phyloP scores from a whole-genome alignment of 2,329 filamentous ascomycete species.

The Cryphonectria parasitica region DNA sequence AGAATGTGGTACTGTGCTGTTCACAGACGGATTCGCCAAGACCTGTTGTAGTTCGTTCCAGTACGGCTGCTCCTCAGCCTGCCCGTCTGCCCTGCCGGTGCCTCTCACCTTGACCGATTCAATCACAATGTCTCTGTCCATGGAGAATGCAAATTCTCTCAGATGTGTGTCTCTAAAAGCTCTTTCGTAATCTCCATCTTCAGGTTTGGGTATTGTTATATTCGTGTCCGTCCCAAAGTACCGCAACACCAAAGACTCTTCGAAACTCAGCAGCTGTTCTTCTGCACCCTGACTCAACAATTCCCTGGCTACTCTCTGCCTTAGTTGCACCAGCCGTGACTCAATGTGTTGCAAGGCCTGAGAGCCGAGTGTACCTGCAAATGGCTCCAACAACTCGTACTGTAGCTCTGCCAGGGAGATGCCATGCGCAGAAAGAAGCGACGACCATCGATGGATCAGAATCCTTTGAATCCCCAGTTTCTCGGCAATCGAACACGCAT shows the following conservation, averaged over 20 bases:
- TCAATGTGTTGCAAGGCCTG: slow-evolving; percentile 31
- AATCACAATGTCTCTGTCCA: slow-evolving; percentile 43
- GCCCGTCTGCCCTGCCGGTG: slow-evolving; percentile 33
- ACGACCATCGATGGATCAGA: slow-evolving; percentile 42
- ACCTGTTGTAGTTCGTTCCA: slow-evolving; percentile 27
- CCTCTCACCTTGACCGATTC: slow-evolving; percentile 44
- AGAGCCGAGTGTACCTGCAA: slow-evolving; percentile 31
- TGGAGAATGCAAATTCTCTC: slow-evolving; percentile 47
- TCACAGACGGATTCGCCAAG: slow-evolving; percentile 11
- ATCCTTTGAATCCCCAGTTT: slow-evolving; percentile 42
- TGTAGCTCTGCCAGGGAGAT: slow-evolving; percentile 46
- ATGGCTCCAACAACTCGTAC: slow-evolving; percentile 42
- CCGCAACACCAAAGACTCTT: slow-evolving; percentile 49
- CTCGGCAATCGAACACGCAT: slow-evolving; percentile 44
- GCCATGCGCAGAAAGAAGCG: slow-evolving; percentile 45
- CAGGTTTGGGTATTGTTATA: slow-evolving; percentile 48
- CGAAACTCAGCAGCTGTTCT: slow-evolving; percentile 38
- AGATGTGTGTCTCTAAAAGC: slow-evolving; percentile 44
- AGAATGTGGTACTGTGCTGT: slow-evolving; percentile 22
- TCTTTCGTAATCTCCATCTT: slow-evolving; percentile 41
- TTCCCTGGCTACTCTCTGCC: slow-evolving; percentile 38
- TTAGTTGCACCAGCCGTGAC: slow-evolving; percentile 35
- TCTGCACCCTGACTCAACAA: slow-evolving; percentile 32
- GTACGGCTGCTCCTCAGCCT: slow-evolving; percentile 27
- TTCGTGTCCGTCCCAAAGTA: slow-evolving; percentile 55